Conservation (phyloP, 306 rosid genomes). For the Gillenia trifoliata region DNA sequence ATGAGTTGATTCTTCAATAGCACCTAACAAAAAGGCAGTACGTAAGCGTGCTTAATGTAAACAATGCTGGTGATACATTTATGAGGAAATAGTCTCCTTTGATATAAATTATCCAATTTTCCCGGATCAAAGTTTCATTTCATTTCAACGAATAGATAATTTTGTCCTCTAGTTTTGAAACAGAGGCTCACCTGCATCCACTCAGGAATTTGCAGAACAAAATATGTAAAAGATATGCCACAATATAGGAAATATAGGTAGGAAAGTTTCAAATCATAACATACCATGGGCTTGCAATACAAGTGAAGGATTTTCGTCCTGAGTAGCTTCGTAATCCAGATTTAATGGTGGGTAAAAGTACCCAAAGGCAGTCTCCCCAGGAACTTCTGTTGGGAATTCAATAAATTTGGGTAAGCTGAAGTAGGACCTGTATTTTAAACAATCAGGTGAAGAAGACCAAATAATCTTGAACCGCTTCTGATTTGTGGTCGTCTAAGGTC, state of each 20-base stretch:
- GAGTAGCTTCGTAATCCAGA: slow-evolving; percentile 51
- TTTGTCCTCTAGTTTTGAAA: too few relatives aligned
- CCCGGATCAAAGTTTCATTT: background rate
- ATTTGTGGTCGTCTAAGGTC: slow-evolving; percentile 50
- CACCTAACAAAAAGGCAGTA: background rate
- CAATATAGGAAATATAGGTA: background rate
- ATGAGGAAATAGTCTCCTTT: background rate
- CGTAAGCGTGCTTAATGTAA: background rate
- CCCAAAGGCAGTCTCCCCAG: slow-evolving; percentile 83
- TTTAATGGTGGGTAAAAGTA: slow-evolving; percentile 84
- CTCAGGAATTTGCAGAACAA: background rate
- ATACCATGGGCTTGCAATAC: slow-evolving; percentile 85
- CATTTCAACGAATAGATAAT: too few relatives aligned
- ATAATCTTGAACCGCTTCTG: slow-evolving; percentile 50
- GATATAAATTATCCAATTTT: background rate
- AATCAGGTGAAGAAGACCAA: slow-evolving; percentile 89
- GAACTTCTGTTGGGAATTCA: slow-evolving; percentile 90
- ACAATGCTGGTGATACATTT: too few relatives aligned
- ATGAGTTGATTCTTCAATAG: too few relatives aligned
- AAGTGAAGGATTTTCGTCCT: slow-evolving; percentile 78
- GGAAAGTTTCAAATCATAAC: slow-evolving; percentile 13
- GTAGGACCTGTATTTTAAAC: slow-evolving; percentile 53
- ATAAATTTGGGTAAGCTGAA: slow-evolving; percentile 73
- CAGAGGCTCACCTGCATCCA: background rate
- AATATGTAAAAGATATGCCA: background rate